These are phyloP conservation scores for Daedaleopsis nitida DNA, from an alignment of 768 basidiomycete species.

Conservation along the genomic window DNA sequence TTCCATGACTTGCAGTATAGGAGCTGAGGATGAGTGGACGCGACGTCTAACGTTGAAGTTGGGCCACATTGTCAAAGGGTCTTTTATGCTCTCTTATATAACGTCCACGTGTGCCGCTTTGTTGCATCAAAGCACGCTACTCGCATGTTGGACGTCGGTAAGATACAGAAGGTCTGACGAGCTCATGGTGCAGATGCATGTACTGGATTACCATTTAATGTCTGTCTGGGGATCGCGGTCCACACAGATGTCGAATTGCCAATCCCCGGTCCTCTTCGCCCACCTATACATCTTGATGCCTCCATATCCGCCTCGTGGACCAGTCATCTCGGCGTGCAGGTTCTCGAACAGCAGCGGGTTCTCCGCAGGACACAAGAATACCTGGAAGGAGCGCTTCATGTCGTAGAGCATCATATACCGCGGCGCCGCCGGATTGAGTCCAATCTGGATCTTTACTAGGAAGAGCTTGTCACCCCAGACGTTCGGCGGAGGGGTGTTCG, in stretches of 20 bases:
- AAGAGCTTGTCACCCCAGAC: constrained; percentile 38
- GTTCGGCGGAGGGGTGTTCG: constrained; percentile 33
- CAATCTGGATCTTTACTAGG: constrained; percentile 42
- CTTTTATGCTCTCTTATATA: no score
- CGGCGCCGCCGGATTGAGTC: neutral
- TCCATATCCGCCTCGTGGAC: constrained; percentile 15
- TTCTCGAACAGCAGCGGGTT: constrained; percentile 19
- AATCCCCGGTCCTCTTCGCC: constrained; percentile 27
- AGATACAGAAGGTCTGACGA: no score
- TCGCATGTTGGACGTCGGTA: no score
- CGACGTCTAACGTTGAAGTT: no score
- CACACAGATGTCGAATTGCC: constrained; percentile 25
- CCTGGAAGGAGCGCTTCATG: constrained; percentile 40
- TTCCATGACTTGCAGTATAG: neutral
- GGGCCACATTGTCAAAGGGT: no score
- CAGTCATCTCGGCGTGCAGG: constrained; percentile 19
- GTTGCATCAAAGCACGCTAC: no score
- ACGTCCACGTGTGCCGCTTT: no score
- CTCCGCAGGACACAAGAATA: constrained; percentile 29
- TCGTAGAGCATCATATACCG: constrained; percentile 39
- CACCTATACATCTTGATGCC: constrained; percentile 31
- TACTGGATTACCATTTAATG: constrained; percentile 14
- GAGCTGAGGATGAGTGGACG: neutral
- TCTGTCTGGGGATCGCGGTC: constrained; percentile 20
- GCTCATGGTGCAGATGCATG: no score